Conservation (phyloP, 2,329 filamentous ascomycete species). For the Leptodontidium sp. region DNA sequence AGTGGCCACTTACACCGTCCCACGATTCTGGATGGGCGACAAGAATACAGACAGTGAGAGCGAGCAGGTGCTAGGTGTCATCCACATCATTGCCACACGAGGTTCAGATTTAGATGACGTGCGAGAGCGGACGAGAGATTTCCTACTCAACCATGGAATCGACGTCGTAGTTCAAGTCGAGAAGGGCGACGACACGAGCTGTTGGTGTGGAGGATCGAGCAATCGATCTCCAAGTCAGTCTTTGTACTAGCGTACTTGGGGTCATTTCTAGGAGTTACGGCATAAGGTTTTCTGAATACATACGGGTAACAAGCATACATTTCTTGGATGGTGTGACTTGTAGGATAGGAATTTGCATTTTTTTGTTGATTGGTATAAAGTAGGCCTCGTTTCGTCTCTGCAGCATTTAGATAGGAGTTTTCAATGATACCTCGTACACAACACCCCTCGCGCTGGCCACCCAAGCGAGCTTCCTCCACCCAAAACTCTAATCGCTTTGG, state of each 20-base stretch:
- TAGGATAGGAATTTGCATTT: constrained; percentile 24
- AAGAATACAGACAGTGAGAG: constrained; percentile 50
- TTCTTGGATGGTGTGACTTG: constrained; percentile 19
- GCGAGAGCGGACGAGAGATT: constrained; percentile 75
- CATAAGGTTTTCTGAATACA: constrained; percentile 12
- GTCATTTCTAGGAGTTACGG: constrained; percentile 7
- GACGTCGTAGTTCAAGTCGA: constrained; percentile 90
- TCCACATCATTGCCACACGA: constrained; percentile 81
- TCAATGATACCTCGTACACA: constrained; percentile 24
- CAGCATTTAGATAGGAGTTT: constrained; percentile 26
- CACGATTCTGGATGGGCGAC: constrained; percentile 93
- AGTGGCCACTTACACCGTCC: constrained; percentile 84
- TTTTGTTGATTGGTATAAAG: constrained; percentile 19
- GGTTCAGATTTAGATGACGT: constrained; percentile 84
- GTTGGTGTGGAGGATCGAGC: constrained; percentile 61
- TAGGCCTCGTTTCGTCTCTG: constrained; percentile 6
- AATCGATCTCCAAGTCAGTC: constrained; percentile 23
- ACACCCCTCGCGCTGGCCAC: background rate
- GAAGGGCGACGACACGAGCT: constrained; percentile 75
- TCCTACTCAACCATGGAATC: constrained; percentile 75
- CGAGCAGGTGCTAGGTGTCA: constrained; percentile 77
- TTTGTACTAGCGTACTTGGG: constrained; percentile 6
- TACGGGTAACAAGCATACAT: constrained; percentile 15
- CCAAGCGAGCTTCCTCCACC: background rate
- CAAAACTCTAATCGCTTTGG: no score